A percentile compares a stretch with the other conserved stretches of the same genome.
Conservation (phyloP, 164 flowering plant genomes). For the Warburgia ugandensis region DNA sequence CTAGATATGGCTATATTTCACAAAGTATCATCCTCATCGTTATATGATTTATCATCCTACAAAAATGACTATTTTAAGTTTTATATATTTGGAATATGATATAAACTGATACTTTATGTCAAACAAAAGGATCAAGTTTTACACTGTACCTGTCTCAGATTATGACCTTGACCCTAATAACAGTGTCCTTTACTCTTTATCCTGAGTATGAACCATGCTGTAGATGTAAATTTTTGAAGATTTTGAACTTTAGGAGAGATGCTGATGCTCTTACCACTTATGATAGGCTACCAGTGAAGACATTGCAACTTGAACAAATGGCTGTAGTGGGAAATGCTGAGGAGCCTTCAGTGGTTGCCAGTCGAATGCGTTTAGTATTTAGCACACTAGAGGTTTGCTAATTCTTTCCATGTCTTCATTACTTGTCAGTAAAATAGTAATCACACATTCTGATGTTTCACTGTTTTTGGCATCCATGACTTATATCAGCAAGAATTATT, state of each 20-base stretch:
- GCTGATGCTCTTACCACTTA: neutral
- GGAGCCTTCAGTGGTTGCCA: conserved; percentile 85
- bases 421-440: neutral
- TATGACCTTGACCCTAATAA: no score
- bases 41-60: no score
- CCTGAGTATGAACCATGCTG: neutral
- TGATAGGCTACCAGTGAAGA: conserved; percentile 92
- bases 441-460: neutral
- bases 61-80: no score
- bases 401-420: neutral
- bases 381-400: conserved; percentile 82
- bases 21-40: no score
- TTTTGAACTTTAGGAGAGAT: neutral
- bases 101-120: no score
- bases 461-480: neutral
- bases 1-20: no score
- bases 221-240: neutral
- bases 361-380: conserved; percentile 86
- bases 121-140: no score
- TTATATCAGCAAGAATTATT: no score
- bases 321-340: conserved; percentile 87
- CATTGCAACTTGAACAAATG: conserved; percentile 95
- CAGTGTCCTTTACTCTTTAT: no score
- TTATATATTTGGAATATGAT: no score
- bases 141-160: no score